Conservation (phyloP, 495 filamentous ascomycete species). For the Aspergillus egyptiacus region DNA sequence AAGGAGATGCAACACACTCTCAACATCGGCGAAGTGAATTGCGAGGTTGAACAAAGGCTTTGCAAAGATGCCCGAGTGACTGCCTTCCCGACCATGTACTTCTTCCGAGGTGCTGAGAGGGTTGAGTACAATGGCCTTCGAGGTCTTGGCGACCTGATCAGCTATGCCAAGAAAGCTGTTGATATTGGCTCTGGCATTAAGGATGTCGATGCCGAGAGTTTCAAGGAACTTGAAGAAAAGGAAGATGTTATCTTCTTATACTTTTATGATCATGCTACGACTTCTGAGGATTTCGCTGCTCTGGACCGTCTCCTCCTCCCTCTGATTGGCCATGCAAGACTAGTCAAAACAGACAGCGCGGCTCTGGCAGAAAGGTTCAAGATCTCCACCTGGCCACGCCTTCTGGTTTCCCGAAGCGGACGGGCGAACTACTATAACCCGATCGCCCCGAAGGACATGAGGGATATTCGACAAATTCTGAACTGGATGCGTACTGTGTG, state of each 20-base stretch:
- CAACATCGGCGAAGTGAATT: slow-evolving; percentile 95
- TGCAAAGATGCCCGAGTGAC: slow-evolving; percentile 81
- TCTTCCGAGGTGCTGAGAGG: slow-evolving; percentile 86
- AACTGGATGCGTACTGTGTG: slow-evolving; percentile 94
- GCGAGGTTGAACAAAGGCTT: slow-evolving; percentile 71
- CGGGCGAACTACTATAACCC: slow-evolving; percentile 81
- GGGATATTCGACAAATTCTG: slow-evolving; percentile 73
- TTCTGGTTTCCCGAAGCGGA: slow-evolving; percentile 84
- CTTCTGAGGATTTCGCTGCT: slow-evolving; percentile 81
- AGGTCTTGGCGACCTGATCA: slow-evolving; percentile 83
- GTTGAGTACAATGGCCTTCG: slow-evolving; percentile 91
- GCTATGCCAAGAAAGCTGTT: slow-evolving; percentile 79
- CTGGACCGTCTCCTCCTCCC: slow-evolving; percentile 78
- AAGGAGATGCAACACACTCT: slow-evolving; percentile 82
- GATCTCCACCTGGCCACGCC: slow-evolving; percentile 88
- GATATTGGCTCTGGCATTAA: slow-evolving; percentile 69
- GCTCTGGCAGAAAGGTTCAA: slow-evolving; percentile 74
- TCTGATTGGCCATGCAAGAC: slow-evolving; percentile 82
- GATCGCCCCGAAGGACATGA: slow-evolving; percentile 81
- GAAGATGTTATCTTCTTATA: slow-evolving; percentile 96
- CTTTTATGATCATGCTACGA: slow-evolving; percentile 94
- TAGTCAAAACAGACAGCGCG: slow-evolving; percentile 80
- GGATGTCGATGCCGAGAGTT: slow-evolving; percentile 68
- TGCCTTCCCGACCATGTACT: slow-evolving; percentile 83
- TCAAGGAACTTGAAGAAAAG: slow-evolving; percentile 82